These are phyloP conservation scores for Diaporthe longicolla DNA, from an alignment of 2,329 filamentous ascomycete genomes.

Conservation along the genomic window DNA sequence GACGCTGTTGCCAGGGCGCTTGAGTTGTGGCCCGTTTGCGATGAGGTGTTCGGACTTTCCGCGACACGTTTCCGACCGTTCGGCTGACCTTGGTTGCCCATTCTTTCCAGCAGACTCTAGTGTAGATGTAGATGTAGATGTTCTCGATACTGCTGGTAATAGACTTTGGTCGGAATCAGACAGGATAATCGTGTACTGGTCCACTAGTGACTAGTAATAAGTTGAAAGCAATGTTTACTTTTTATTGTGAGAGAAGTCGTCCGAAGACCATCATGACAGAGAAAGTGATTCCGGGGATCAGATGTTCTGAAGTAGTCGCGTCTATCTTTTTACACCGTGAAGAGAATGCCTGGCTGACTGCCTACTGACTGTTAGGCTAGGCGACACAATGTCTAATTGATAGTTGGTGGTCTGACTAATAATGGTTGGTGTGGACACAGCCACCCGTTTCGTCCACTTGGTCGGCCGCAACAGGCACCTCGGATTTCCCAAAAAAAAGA, in stretches of 20 bases:
- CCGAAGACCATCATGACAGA: not conserved
- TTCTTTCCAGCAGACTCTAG: not conserved
- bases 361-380: not conserved
- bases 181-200: not conserved
- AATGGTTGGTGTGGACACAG: not conserved
- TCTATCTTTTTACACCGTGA: not conserved
- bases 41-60: not conserved
- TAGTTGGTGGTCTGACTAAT: too few species aligned
- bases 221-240: not conserved
- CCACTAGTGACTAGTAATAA: too few species aligned
- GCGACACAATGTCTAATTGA: too few species aligned
- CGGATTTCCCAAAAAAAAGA: not conserved
- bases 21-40: not conserved
- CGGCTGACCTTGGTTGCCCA: not conserved
- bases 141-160: not conserved
- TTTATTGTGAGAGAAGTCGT: too few species aligned
- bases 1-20: not conserved
- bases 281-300: not conserved
- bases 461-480: not conserved
- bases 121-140: too few species aligned
- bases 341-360: slow-evolving; percentile 2
- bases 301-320: not conserved
- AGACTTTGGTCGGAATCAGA: not conserved
- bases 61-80: not conserved
- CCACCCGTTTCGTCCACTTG: not conserved